A percentile compares a stretch with the other conserved stretches of the same genome.
Conservation (phyloP, 495 filamentous ascomycete genomes). For the Aspergillus panamensis region DNA sequence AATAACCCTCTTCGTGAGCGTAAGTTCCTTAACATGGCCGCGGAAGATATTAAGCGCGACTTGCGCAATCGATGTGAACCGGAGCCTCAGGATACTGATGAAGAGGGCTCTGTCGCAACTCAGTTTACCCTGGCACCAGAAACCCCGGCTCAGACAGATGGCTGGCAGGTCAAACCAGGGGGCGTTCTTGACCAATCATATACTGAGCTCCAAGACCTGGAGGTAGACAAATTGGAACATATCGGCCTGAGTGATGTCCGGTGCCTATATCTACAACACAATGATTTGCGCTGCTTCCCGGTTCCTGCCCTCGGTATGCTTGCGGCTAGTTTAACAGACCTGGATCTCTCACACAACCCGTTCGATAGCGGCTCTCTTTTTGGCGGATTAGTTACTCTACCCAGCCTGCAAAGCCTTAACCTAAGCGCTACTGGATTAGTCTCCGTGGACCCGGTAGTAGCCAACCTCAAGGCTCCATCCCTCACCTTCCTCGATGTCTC, state of each 20-base stretch:
- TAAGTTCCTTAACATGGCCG: conserved; percentile 73
- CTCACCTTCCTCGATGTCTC: conserved; percentile 76
- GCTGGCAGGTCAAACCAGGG: conserved; percentile 64
- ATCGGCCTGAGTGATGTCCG: conserved; percentile 46
- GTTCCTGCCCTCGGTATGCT: conserved; percentile 59
- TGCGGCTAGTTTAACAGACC: conserved; percentile 60
- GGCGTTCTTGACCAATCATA: conserved; percentile 72
- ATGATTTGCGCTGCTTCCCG: conserved; percentile 68
- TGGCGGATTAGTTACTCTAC: conserved; percentile 58
- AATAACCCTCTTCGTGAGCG: conserved; percentile 87
- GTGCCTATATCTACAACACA: conserved; percentile 68
- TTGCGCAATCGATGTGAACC: conserved; percentile 68
- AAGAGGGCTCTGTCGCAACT: conserved; percentile 43
- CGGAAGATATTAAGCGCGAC: conserved; percentile 76
- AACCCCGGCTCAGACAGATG: conserved; percentile 29
- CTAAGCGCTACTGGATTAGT: conserved; percentile 66
- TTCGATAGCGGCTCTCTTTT: conserved; percentile 60
- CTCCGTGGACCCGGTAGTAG: conserved; percentile 57
- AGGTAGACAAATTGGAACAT: conserved; percentile 42
- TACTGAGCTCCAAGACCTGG: conserved; percentile 52
- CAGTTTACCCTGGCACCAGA: conserved; percentile 46
- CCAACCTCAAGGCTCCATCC: conserved; percentile 62
- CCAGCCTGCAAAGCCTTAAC: conserved; percentile 70
- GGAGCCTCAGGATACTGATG: conserved; percentile 40
- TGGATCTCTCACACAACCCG: conserved; percentile 80